Percentiles rank a stretch among this genome's conserved stretches.
Conservation (phyloP, 768 basidiomycete species). For the Heimioporus sp. region DNA sequence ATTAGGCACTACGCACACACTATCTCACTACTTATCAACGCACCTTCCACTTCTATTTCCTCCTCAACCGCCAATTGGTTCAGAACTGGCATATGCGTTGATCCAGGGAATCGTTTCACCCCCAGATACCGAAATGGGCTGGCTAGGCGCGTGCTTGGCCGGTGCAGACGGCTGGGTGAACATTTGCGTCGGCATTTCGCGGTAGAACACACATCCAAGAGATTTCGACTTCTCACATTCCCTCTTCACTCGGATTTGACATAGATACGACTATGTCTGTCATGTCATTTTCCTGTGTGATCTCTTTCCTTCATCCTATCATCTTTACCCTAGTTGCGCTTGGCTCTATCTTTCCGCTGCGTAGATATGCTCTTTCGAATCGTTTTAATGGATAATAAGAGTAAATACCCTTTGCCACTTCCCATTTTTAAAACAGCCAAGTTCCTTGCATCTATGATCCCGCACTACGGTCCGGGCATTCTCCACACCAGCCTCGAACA, state of each 20-base stretch:
- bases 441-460: too few species aligned
- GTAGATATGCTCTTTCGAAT: slow-evolving; percentile 9
- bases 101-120: slow-evolving; percentile 86
- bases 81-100: slow-evolving; percentile 70
- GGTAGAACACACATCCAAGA: slow-evolving; percentile 14
- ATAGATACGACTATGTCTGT: neutral
- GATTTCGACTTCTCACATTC: neutral
- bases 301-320: neutral
- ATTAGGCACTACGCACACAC: slow-evolving; percentile 71
- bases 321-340: slow-evolving; percentile 5
- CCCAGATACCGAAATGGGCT: slow-evolving; percentile 85
- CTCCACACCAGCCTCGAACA: neutral
- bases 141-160: slow-evolving; percentile 89
- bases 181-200: slow-evolving; percentile 69
- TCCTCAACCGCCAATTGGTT: slow-evolving; percentile 37
- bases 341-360: slow-evolving; percentile 1
- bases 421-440: too few species aligned
- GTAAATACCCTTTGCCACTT: slow-evolving; percentile 3
- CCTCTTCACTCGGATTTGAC: neutral
- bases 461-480: neutral
- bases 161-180: slow-evolving; percentile 97
- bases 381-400: slow-evolving; percentile 13
- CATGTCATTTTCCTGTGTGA: neutral
- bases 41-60: slow-evolving; percentile 83
- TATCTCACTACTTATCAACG: slow-evolving; percentile 63